These are phyloP conservation scores for Stagonosporopsis chrysanthemi DNA, from an alignment of 2,329 filamentous ascomycete species.

Conservation along the genomic window DNA sequence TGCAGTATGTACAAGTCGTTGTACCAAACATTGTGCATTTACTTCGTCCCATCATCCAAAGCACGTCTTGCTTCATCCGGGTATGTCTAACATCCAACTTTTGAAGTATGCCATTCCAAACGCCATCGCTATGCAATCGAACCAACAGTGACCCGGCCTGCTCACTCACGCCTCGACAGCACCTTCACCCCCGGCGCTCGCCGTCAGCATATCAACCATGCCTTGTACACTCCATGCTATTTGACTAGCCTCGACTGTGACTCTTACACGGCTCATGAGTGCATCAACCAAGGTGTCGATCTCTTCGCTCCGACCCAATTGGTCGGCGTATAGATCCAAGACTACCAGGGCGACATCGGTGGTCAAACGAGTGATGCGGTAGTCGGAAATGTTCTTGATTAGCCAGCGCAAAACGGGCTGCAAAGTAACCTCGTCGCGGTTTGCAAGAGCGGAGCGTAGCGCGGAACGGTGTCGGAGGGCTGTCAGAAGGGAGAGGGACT, in stretches of 20 bases:
- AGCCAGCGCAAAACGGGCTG: constrained; percentile 87
- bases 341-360: constrained; percentile 84
- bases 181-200: constrained; percentile 57
- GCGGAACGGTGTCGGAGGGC: constrained; percentile 88
- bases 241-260: constrained; percentile 83
- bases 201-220: constrained; percentile 83
- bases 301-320: constrained; percentile 75
- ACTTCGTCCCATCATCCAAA: constrained; percentile 35
- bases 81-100: constrained; percentile 19
- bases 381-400: constrained; percentile 79
- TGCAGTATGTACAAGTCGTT: neutral
- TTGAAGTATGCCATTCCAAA: constrained; percentile 26
- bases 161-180: constrained; percentile 21
- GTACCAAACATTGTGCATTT: constrained; percentile 20
- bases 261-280: constrained; percentile 73
- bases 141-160: neutral
- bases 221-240: constrained; percentile 81
- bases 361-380: constrained; percentile 79
- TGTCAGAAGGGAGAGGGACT: constrained; percentile 77
- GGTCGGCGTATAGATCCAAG: constrained; percentile 85
- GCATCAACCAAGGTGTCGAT: constrained; percentile 74
- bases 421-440: constrained; percentile 80
- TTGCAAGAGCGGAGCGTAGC: constrained; percentile 78
- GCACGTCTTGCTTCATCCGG: constrained; percentile 29
- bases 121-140: constrained; percentile 48